Evolutionary conservation across 345 rosid species (phyloP), one percentile per base, ranked within the genome.

Genomic region (Brassica rapa): DNA sequence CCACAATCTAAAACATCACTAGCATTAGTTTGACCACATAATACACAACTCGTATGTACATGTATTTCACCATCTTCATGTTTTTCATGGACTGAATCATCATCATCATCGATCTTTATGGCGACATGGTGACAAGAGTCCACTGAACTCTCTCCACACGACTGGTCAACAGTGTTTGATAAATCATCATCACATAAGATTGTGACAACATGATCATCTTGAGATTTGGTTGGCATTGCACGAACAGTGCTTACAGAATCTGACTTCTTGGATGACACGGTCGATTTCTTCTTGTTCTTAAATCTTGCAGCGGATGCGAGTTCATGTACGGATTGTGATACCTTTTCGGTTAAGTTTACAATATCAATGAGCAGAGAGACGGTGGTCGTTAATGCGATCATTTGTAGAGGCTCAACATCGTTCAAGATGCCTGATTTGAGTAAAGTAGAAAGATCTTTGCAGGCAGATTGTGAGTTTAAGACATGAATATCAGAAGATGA

Each of bases 301-400:
- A 93, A 89, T 3, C 71, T 63, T 3, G 94, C 93, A 14, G 66
- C 76, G 1, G 87, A 79, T 21, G 89, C 87, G n/a, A 93, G 88
- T 74, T 90, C 88, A 15, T 74, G 61, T 4, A 84, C 80, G 0
- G 88, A 74, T 68, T 87, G 87, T 7, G 88, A 84, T 10, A 90
- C 80, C 53, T 80, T 79, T 37, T 90, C 86, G 1, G 82, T 82
- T 80, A 82, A 74, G 1, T 81, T 65, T 16, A 87, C 93, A 39
- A 88, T 78, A 8, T 91, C 92, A 35, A 82, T 84, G 3, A 93
- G 82, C 6, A 91, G 29, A 0, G 93, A 89, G 65, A 90, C 87
- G 2, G 86, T 90, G 0, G 93, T 86, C 39, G 79, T 74, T 53
- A 83, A 73, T n/a, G 89, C 81, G 5, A 87, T 69, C 49, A 86